phyloP scores from a whole-genome alignment of 1,139 yeast genomes.

The Martiniozyma asiatica region DNA sequence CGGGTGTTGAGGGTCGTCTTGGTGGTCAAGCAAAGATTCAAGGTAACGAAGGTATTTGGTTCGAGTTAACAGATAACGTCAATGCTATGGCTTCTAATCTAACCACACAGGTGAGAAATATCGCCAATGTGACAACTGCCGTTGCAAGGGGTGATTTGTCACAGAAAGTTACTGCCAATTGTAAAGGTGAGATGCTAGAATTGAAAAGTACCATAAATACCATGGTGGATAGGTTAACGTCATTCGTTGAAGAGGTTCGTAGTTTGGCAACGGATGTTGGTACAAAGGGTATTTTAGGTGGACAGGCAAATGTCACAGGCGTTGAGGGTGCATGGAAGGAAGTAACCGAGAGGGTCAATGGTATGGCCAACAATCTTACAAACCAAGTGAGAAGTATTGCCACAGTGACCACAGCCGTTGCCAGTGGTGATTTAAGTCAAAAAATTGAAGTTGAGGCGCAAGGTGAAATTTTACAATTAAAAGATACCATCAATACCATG shows the following conservation, averaged over 20 bases:
- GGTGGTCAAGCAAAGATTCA: slow-evolving; percentile 76
- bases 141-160: slow-evolving; percentile 74
- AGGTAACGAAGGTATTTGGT: slow-evolving; percentile 71
- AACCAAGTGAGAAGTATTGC: slow-evolving; percentile 83
- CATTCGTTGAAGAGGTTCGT: slow-evolving; percentile 80
- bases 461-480: slow-evolving; percentile 66
- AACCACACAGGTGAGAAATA: slow-evolving; percentile 75
- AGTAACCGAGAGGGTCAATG: slow-evolving; percentile 78
- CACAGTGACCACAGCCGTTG: slow-evolving; percentile 71
- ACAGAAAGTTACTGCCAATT: slow-evolving; percentile 68
- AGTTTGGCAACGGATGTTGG: slow-evolving; percentile 86
- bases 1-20: slow-evolving; percentile 75
- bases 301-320: slow-evolving; percentile 74
- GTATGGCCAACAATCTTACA: slow-evolving; percentile 80
- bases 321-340: slow-evolving; percentile 89
- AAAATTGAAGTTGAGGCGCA: slow-evolving; percentile 63
- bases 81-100: slow-evolving; percentile 80
- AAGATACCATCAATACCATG: slow-evolving; percentile 75
- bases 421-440: slow-evolving; percentile 74
- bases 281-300: slow-evolving; percentile 78
- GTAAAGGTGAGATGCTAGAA: slow-evolving; percentile 72
- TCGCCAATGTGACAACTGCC: slow-evolving; percentile 79
- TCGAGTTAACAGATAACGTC: slow-evolving; percentile 71
- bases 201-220: slow-evolving; percentile 71
- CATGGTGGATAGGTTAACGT: slow-evolving; percentile 82